Evolutionary conservation across 345 rosid genomes (phyloP), one percentile per base, ranked within the genome.

Genomic region (Streptanthus diversifolius): DNA sequence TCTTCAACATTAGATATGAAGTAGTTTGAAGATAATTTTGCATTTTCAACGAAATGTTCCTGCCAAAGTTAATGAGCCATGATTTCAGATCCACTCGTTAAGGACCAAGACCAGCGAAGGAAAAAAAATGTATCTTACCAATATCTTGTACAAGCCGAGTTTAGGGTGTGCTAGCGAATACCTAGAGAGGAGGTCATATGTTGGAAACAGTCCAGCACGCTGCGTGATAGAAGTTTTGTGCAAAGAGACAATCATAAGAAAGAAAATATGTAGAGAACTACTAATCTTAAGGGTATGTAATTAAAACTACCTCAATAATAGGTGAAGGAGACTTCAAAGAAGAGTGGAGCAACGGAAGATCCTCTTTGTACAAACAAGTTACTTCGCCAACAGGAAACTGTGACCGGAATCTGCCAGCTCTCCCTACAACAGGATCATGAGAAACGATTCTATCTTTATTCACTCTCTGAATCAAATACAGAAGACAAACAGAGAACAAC

Each of bases 351-450:
- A 93, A 80, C 29, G 89, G 86, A 66, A 93, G 84, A 81, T 93
- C 96, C 15, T 72, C 79, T 57, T 66, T 73, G 49, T 76, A 33
- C 59, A 89, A 82, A 80, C 98, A 93, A 51, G 98, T 93, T 71
- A 93, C 98, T 79, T 93, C 91, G 48, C 98, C 98, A n/a, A 77
- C 74, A 55, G 96, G 96, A 77, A 81, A 93, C 53, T 89, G 86
- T 68, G 98, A 93, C 41, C 87, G 87, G 64, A 88, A 93, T 79
- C 98, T 82, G 66, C 97, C 98, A 30, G 96, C 96, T 84, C 98
- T 85, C 77, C 98, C 98, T 89, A 71, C 51, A 36, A 66, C 44
- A 72, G 32, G 51, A 66, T 15, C 45, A 59, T 57, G 37, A 8
- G 45, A 37, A 13, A 39, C 21, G 12, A 60, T 22, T 36, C n/a